These are phyloP conservation scores for Gardenia jasminoides DNA, from an alignment of 257 asterid species.

Conservation along the genomic window DNA sequence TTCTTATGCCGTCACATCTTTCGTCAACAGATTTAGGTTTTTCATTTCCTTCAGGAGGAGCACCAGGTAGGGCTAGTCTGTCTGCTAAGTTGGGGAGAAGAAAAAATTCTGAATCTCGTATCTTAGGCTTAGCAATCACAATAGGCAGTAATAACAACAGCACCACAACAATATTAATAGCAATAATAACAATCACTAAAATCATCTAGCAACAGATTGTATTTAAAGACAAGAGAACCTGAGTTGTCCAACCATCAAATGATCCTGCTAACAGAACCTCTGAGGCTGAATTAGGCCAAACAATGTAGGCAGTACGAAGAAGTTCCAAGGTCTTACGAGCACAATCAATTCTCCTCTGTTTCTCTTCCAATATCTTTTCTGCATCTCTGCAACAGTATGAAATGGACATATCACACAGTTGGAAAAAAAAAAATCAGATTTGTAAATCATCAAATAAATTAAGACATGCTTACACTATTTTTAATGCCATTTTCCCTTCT, in stretches of 20 bases:
- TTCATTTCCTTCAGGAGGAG: not conserved
- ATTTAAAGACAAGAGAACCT: conserved; percentile 47
- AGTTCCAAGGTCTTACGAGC: conserved; percentile 60
- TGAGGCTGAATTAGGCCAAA: conserved; percentile 75
- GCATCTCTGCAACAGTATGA: conserved; percentile 52
- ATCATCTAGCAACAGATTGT: conserved; percentile 1
- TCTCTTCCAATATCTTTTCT: conserved; percentile 48
- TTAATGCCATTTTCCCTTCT: conserved; percentile 79
- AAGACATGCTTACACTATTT: conserved; percentile 45
- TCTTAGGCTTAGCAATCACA: not conserved
- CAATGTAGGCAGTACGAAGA: conserved; percentile 57
- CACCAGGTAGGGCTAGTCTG: not conserved
- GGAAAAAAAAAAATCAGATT: not conserved
- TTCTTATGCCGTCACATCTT: not conserved
- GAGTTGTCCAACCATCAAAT: conserved; percentile 94
- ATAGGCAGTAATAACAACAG: not conserved
- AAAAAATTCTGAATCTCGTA: not conserved
- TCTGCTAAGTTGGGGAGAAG: not conserved
- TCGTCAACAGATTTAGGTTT: not conserved
- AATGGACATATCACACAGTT: conserved; percentile 1
- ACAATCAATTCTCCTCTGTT: conserved; percentile 55
- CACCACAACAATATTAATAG: not conserved
- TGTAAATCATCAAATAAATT: conserved; percentile 13
- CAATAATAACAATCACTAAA: not conserved
- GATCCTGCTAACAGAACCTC: conserved; percentile 82